Evolutionary conservation across 495 filamentous ascomycete genomes (phyloP).

Genomic region (Cercophora samala): DNA sequence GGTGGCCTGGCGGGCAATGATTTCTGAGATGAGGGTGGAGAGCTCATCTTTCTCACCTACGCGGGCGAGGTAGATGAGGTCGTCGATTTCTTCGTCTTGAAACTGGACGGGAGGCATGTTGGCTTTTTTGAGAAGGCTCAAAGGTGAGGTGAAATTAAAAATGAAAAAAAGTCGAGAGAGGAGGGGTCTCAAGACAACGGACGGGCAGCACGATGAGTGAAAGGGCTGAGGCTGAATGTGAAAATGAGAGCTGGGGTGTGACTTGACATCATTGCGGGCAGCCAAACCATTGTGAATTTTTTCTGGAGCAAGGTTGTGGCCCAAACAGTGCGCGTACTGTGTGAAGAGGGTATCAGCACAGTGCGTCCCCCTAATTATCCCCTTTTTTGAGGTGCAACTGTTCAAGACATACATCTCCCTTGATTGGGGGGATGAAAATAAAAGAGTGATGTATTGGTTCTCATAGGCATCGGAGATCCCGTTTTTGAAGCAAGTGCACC

Average conservation of each 20-base stretch:
- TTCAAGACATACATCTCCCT: no score
- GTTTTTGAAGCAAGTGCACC: no score
- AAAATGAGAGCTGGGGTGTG: slow-evolving; percentile 4
- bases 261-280: slow-evolving; percentile 12
- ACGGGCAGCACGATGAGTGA: not conserved
- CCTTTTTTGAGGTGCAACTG: not conserved
- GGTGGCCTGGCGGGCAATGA: slow-evolving; percentile 44
- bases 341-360: not conserved
- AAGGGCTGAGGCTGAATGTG: not conserved
- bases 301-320: slow-evolving; percentile 10
- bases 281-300: slow-evolving; percentile 13
- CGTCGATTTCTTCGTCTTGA: slow-evolving; percentile 75
- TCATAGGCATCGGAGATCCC: no score
- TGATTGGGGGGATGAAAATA: no score
- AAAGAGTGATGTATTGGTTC: no score
- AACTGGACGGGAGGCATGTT: slow-evolving; percentile 52
- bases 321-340: slow-evolving; percentile 21
- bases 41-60: slow-evolving; percentile 70
- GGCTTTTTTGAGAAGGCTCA: not conserved
- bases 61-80: slow-evolving; percentile 81
- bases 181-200: not conserved
- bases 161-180: not conserved
- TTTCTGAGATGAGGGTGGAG: slow-evolving; percentile 51
- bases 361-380: not conserved
- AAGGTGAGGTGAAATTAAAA: not conserved